Percentiles rank a stretch among this genome's conserved stretches.
Evolutionary conservation across 768 basidiomycete genomes (phyloP).

Genomic region (Amanita thiersii): DNA sequence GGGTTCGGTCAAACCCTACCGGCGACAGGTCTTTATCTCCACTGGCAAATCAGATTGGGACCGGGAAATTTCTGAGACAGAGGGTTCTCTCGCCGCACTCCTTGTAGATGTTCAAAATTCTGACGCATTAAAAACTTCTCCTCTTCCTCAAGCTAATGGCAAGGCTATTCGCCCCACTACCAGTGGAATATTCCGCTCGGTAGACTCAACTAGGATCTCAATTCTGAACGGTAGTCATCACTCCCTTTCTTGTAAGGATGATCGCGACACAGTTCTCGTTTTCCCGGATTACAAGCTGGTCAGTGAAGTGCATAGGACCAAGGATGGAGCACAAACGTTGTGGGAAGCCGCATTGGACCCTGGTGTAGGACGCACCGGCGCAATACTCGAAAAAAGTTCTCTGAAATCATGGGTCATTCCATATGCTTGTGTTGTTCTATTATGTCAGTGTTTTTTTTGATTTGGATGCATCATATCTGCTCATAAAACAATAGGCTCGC

Average conservation of each 20-base stretch:
- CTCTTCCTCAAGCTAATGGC: slow-evolving; percentile 15
- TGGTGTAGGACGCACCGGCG: slow-evolving; percentile 38
- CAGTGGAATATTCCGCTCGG: slow-evolving; percentile 50
- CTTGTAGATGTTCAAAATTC: slow-evolving; percentile 28
- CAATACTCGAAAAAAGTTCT: slow-evolving; percentile 30
- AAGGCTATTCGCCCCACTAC: slow-evolving; percentile 24
- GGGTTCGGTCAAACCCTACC: slow-evolving; percentile 81
- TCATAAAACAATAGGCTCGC: slow-evolving; percentile 57
- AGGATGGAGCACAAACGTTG: slow-evolving; percentile 59
- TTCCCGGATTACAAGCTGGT: slow-evolving; percentile 91
- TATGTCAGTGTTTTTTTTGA: slow-evolving; percentile 55
- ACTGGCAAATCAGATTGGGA: slow-evolving; percentile 91
- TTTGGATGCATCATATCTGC: slow-evolving; percentile 10
- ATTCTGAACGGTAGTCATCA: slow-evolving; percentile 82
- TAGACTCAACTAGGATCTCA: slow-evolving; percentile 49
- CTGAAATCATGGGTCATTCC: slow-evolving; percentile 77
- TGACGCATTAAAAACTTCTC: slow-evolving; percentile 18
- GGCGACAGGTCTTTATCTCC: slow-evolving; percentile 83
- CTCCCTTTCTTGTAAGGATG: slow-evolving; percentile 55
- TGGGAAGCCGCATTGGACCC: slow-evolving; percentile 62
- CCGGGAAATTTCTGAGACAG: slow-evolving; percentile 64
- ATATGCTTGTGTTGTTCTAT: slow-evolving; percentile 81
- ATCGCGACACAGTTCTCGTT: slow-evolving; percentile 73
- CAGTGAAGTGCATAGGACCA: slow-evolving; percentile 56
- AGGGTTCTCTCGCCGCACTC: slow-evolving; percentile 62